Evolutionary conservation across 345 rosid species (phyloP).

Genomic region (Euphorbia peplus): DNA sequence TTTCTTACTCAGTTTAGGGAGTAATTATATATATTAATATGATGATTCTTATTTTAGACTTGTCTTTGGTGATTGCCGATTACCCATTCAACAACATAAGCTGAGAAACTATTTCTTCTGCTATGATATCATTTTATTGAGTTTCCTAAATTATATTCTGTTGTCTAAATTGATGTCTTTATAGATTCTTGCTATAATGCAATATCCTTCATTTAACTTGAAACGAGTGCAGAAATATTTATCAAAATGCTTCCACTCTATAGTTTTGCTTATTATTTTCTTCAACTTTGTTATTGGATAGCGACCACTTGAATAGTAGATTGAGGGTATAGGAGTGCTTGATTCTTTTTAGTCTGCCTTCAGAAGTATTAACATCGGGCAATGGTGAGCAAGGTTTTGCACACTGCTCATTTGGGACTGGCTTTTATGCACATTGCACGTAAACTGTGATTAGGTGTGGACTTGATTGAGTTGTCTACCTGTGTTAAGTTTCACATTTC

Average conservation of each 20-base stretch:
- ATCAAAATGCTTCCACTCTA: not conserved
- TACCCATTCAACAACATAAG: not conserved
- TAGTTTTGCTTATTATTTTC: not conserved
- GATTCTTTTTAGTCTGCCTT: not conserved
- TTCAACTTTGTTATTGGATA: not conserved
- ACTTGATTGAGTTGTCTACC: slow-evolving; percentile 6
- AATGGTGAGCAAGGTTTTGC: not conserved
- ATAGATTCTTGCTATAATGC: not conserved
- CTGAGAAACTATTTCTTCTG: not conserved
- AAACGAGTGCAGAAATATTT: not conserved
- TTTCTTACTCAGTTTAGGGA: not conserved
- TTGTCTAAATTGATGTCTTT: not conserved
- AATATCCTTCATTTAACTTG: not conserved
- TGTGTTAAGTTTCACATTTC: not conserved
- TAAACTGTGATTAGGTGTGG: not conserved
- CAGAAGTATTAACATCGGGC: not conserved
- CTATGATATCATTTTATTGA: not conserved
- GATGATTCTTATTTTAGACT: not conserved
- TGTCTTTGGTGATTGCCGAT: no score
- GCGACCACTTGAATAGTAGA: not conserved
- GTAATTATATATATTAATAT: not conserved
- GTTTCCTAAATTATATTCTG: not conserved
- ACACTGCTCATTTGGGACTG: not conserved
- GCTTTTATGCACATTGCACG: not conserved
- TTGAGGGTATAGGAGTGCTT: not conserved